phyloP scores from a whole-genome alignment of 2,329 filamentous ascomycete species.

The Falciphora oryzae region DNA sequence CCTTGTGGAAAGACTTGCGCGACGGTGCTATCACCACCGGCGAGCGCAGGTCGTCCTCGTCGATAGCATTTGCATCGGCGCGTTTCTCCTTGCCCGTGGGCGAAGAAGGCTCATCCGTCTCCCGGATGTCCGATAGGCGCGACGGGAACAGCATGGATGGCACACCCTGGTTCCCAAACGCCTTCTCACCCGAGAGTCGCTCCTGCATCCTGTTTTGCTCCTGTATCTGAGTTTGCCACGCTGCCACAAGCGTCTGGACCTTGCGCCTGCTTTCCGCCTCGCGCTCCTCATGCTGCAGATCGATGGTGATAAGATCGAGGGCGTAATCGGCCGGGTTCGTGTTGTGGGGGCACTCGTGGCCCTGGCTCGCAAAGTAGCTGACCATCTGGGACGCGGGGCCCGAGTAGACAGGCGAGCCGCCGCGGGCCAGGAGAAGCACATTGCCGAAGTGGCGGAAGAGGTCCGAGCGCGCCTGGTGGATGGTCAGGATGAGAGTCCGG shows the following conservation, averaged over 20 bases:
- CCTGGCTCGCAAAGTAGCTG: conserved; percentile 69
- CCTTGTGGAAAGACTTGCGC: conserved; percentile 29
- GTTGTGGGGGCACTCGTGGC: conserved; percentile 59
- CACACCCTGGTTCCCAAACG: neutral
- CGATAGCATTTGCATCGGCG: neutral
- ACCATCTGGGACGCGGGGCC: conserved; percentile 65
- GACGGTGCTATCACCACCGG: conserved; percentile 11
- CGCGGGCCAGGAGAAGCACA: conserved; percentile 63
- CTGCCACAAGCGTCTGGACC: conserved; percentile 54
- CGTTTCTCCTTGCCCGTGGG: conserved; percentile 55
- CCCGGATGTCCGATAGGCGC: conserved; percentile 11
- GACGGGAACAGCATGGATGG: neutral
- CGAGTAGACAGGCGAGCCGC: conserved; percentile 62
- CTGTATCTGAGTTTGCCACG: conserved; percentile 39
- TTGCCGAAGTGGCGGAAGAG: conserved; percentile 67
- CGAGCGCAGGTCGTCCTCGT: neutral
- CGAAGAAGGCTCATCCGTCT: conserved; percentile 39
- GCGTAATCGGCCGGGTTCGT: conserved; percentile 76
- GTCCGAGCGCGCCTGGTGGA: conserved; percentile 71
- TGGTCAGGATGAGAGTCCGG: conserved; percentile 68
- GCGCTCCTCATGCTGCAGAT: conserved; percentile 58
- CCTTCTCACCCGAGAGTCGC: neutral
- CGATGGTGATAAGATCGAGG: conserved; percentile 69
- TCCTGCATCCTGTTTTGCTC: conserved; percentile 4
- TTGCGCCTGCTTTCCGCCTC: conserved; percentile 58